These are phyloP conservation scores for Gymnopilus dilepis DNA, from an alignment of 768 basidiomycete species.

Conservation along the genomic window DNA sequence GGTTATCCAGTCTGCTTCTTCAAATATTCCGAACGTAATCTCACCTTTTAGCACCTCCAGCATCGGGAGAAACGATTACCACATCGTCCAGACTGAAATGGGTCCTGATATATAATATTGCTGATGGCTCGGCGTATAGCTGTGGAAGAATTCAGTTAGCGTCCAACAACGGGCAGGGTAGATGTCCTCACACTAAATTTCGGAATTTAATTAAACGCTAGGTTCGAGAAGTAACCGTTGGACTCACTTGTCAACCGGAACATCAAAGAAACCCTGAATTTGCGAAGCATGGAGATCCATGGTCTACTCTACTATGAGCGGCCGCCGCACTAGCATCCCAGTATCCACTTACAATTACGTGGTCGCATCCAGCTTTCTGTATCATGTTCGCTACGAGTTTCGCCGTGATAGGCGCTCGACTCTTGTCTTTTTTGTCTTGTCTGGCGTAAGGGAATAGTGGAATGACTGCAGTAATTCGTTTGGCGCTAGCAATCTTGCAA, in stretches of 20 bases:
- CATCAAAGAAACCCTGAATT: conserved; percentile 99
- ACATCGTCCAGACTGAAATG: conserved; percentile 85
- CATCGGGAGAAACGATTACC: conserved; percentile 97
- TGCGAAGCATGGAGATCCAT: conserved; percentile 99
- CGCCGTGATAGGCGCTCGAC: conserved; percentile 95
- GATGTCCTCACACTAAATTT: conserved; percentile 24
- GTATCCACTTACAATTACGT: conserved; percentile 82
- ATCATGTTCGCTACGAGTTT: conserved; percentile 99
- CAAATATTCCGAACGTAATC: conserved; percentile 23
- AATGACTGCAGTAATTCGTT: conserved; percentile 97
- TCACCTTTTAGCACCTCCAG: conserved; percentile 97
- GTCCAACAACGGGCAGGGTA: conserved; percentile 21
- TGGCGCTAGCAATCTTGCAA: conserved; percentile 99
- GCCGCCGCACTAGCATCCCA: conserved; percentile 14
- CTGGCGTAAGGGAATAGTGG: conserved; percentile 97
- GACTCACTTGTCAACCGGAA: conserved; percentile 98
- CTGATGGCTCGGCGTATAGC: conserved; percentile 96
- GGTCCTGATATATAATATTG: conserved; percentile 92
- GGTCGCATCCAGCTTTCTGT: conserved; percentile 90
- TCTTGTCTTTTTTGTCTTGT: conserved; percentile 99
- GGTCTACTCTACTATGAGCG: conserved; percentile 57
- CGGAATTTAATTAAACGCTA: conserved; percentile 19
- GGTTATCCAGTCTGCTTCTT: conserved; percentile 13
- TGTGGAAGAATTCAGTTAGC: conserved; percentile 36
- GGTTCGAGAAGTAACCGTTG: conserved; percentile 20